Evolutionary conservation across 2,329 filamentous ascomycete species (phyloP), one percentile per base, ranked within the genome.

Genomic region (Diaporthe eres): DNA sequence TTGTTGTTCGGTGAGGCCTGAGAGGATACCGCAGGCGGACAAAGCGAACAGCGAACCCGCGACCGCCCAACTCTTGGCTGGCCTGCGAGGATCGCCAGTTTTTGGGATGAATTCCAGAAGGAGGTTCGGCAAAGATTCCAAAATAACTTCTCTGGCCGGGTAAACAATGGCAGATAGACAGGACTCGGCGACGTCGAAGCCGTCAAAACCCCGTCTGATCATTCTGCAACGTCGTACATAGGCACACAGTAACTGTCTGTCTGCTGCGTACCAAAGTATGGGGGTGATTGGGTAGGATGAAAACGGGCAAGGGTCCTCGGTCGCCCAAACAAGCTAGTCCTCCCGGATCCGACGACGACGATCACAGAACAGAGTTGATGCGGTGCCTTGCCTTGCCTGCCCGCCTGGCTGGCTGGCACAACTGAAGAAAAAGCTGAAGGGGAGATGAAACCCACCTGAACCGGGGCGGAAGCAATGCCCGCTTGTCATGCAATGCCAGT

Each of bases 261-360:
- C 22, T 7, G 19, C 34, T 39, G 57, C 47, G 47, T 68, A 39
- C 31, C 31, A 42, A 68, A 5, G 65, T 68, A 53, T 39, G 34
- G 8, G 31, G 19, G 31, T 68, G 47, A 53, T 53, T 68, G 65
- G 65, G 44, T 25, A 15, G 12, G 37, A 28, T n/a, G 65, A 19
- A 42, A 8, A 28, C 22, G 49, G 25, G n/a, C 34, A 42, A 22
- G 49, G 44, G 49, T 22, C 25, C 15, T 70, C 65, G 65, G 65
- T 70, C 65, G 65, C 49, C 65, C 65, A 70, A 70, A 42, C 31
- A n/a, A 31, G 65, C 65, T 70, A 70, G 65, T 53, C 65, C 65
- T 42, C 47, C 47, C 47, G 49, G 65, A 22, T 31, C 65, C 47
- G 47, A 42, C 47, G 28, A 28, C 34, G 22, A 42, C 47, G 65